A percentile compares a stretch with the other conserved stretches of the same genome.
phyloP scores from a whole-genome alignment of 1,284 basidiomycete genomes.

The Boletus semigastroideus region DNA sequence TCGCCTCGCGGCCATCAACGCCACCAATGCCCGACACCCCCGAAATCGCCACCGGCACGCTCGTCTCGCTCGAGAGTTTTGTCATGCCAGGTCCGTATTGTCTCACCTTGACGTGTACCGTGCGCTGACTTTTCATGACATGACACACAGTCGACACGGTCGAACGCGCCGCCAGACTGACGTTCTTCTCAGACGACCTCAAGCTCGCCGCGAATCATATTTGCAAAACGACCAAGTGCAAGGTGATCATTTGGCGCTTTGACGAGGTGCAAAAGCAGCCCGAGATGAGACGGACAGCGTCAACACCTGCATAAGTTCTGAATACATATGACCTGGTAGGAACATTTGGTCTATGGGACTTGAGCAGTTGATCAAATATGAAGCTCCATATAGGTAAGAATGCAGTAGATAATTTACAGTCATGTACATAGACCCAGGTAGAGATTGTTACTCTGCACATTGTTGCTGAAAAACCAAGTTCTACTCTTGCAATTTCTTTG shows the following conservation, averaged over 20 bases:
- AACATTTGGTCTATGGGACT: too few species aligned
- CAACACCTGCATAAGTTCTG: slow-evolving; percentile 49
- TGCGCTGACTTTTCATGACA: too few species aligned
- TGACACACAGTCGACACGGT: slow-evolving; percentile 50
- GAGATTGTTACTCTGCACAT: too few species aligned
- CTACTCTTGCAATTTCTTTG: too few species aligned
- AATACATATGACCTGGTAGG: too few species aligned
- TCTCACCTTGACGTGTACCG: too few species aligned
- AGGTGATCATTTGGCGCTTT: slow-evolving; percentile 81
- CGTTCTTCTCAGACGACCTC: slow-evolving; percentile 83
- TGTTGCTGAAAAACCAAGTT: too few species aligned
- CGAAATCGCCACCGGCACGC: slow-evolving; percentile 88
- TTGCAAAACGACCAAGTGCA: slow-evolving; percentile 84
- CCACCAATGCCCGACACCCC: slow-evolving; percentile 67
- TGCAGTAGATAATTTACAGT: too few species aligned
- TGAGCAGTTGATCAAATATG: too few species aligned
- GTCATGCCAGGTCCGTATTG: slow-evolving; percentile 70
- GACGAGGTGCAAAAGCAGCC: slow-evolving; percentile 82
- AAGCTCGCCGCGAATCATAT: slow-evolving; percentile 84
- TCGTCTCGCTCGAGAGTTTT: slow-evolving; percentile 83
- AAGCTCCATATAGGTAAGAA: too few species aligned
- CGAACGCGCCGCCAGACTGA: slow-evolving; percentile 88
- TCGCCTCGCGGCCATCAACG: slow-evolving; percentile 75
- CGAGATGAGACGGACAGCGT: slow-evolving; percentile 51
- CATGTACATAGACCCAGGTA: too few species aligned